phyloP scores from a whole-genome alignment of 106 monocot species.

The Dendrobium nobile region DNA sequence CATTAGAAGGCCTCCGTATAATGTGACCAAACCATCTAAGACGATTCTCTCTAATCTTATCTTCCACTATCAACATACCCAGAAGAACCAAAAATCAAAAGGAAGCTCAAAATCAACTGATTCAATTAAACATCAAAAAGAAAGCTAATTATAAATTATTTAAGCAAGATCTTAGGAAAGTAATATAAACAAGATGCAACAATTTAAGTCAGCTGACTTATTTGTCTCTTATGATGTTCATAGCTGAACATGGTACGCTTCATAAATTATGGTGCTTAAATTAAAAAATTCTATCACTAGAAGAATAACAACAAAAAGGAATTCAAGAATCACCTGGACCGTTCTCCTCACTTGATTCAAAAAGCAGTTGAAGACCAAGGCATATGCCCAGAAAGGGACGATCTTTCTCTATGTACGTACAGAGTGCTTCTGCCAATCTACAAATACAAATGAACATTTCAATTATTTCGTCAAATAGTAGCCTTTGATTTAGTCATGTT shows the following conservation, averaged over 20 bases:
- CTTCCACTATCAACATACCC: not conserved
- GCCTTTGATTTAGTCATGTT: not conserved
- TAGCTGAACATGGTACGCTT: not conserved
- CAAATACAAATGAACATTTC: conserved; percentile 1
- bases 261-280: not conserved
- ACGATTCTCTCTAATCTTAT: no score
- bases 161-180: not conserved
- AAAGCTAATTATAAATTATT: not conserved
- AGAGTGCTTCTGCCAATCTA: conserved; percentile 81
- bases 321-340: conserved; percentile 47
- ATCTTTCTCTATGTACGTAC: conserved; percentile 61
- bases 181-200: not conserved
- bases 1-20: no score
- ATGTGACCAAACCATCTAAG: no score
- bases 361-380: conserved; percentile 90
- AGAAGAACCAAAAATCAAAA: not conserved
- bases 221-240: not conserved
- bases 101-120: not conserved
- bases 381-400: conserved; percentile 89
- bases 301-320: not conserved
- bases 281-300: not conserved
- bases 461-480: no score
- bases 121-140: not conserved
- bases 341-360: conserved; percentile 94
- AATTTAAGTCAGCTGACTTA: not conserved